Percentiles rank a stretch among this genome's conserved stretches.
These are phyloP conservation scores for Fusarium hostae DNA, from an alignment of 2,329 filamentous ascomycete genomes.

Conservation along the genomic window DNA sequence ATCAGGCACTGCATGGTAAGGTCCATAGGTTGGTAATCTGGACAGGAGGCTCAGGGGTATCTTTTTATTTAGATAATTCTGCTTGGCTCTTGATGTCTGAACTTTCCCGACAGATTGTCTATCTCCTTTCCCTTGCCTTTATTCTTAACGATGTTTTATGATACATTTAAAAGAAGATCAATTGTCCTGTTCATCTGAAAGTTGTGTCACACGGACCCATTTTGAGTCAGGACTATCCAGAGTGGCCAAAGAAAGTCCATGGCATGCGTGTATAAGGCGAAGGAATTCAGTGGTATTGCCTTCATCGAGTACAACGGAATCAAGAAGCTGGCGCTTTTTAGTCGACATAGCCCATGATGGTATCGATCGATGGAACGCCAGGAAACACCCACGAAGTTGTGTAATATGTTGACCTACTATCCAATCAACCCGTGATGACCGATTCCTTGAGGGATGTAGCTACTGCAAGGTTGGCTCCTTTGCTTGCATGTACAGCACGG, in stretches of 20 bases:
- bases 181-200: background rate
- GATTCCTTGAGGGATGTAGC: conserved; percentile 52
- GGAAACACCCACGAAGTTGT: background rate
- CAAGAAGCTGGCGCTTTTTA: background rate
- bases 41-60: background rate
- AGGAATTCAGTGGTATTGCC: too few species aligned
- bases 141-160: background rate
- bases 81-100: background rate
- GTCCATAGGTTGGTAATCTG: background rate
- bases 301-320: background rate
- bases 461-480: conserved; percentile 50
- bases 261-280: background rate
- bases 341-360: background rate
- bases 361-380: background rate
- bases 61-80: background rate
- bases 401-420: background rate
- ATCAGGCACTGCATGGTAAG: background rate
- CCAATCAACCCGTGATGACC: conserved; percentile 35
- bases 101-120: background rate
- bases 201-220: background rate
- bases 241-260: background rate
- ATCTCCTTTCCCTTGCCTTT: background rate
- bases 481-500: conserved; percentile 55
- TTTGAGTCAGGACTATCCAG: background rate
- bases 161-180: background rate